Percentiles rank a stretch among this genome's conserved stretches.
Conservation (phyloP, 1,139 yeast species). For the Pichia sp. region DNA sequence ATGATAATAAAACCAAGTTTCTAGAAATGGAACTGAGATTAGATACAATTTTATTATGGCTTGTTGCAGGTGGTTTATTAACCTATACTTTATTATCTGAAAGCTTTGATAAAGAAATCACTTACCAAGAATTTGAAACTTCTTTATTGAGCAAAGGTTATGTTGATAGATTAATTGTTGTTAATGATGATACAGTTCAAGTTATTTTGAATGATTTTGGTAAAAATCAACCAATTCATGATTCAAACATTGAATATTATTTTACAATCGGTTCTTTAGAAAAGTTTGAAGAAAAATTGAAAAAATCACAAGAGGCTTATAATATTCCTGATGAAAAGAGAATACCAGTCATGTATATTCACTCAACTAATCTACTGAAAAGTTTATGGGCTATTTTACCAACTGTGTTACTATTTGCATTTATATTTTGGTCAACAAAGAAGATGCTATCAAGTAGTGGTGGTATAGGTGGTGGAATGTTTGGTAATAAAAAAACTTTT, state of each 20-base stretch:
- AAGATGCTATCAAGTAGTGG: constrained; percentile 46
- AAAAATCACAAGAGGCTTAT: constrained; percentile 53
- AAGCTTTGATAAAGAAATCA: constrained; percentile 38
- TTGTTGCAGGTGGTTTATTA: constrained; percentile 17
- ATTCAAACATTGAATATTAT: constrained; percentile 39
- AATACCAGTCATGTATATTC: constrained; percentile 59
- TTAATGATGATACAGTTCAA: constrained; percentile 58
- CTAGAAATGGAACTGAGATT: constrained; percentile 19
- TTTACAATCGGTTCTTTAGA: constrained; percentile 73
- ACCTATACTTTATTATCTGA: constrained; percentile 19
- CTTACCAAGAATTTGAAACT: constrained; percentile 74
- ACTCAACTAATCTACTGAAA: constrained; percentile 51
- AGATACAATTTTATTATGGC: constrained; percentile 22
- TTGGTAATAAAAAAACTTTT: constrained; percentile 51
- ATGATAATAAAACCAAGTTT: constrained; percentile 12
- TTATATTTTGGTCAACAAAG: constrained; percentile 62
- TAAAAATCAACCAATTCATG: constrained; percentile 25
- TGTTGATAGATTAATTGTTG: constrained; percentile 60
- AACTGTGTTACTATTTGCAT: constrained; percentile 63
- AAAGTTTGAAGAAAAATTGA: constrained; percentile 63
- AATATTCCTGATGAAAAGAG: constrained; percentile 54
- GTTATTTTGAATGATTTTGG: constrained; percentile 62
- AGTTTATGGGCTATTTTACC: constrained; percentile 59
- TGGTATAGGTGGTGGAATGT: constrained; percentile 47
- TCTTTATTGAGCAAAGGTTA: constrained; percentile 57